These are phyloP conservation scores for Houttuynia cordata DNA, from an alignment of 164 flowering plant species.

Conservation along the genomic window DNA sequence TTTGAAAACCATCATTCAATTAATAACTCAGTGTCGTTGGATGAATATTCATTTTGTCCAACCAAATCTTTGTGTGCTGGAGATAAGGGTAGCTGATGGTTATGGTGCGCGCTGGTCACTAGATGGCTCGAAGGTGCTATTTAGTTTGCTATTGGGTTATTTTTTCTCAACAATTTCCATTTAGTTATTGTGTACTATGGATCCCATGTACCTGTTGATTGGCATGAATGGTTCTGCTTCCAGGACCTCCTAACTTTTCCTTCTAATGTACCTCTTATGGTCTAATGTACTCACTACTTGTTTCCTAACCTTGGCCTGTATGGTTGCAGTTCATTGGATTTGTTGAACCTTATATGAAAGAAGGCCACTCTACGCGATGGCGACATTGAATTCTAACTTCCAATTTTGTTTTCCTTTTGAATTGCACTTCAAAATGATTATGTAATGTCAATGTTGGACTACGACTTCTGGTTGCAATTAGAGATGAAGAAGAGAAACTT, in stretches of 20 bases:
- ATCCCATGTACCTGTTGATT: too few relatives aligned
- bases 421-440: too few relatives aligned
- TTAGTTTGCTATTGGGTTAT: too few relatives aligned
- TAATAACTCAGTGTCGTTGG: conserved; percentile 54
- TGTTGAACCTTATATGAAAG: conserved; percentile 69
- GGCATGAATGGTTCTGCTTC: too few relatives aligned
- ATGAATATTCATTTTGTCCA: conserved; percentile 53
- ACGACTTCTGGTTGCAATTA: too few relatives aligned
- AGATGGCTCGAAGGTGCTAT: conserved; percentile 57
- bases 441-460: too few relatives aligned
- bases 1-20: conserved; percentile 24
- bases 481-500: too few relatives aligned
- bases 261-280: too few relatives aligned
- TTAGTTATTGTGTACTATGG: not conserved
- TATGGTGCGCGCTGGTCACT: conserved; percentile 85
- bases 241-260: too few relatives aligned
- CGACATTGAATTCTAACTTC: conserved; percentile 26
- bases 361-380: conserved; percentile 56
- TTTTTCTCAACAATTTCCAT: not conserved
- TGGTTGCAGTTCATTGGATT: conserved; percentile 71
- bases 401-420: too few relatives aligned
- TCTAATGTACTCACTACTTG: not conserved
- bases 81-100: conserved; percentile 59
- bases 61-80: conserved; percentile 62
- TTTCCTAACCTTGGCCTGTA: not conserved